These are phyloP conservation scores for Closterium sp. DNA, from an alignment of 139 green algal species.

Conservation along the genomic window DNA sequence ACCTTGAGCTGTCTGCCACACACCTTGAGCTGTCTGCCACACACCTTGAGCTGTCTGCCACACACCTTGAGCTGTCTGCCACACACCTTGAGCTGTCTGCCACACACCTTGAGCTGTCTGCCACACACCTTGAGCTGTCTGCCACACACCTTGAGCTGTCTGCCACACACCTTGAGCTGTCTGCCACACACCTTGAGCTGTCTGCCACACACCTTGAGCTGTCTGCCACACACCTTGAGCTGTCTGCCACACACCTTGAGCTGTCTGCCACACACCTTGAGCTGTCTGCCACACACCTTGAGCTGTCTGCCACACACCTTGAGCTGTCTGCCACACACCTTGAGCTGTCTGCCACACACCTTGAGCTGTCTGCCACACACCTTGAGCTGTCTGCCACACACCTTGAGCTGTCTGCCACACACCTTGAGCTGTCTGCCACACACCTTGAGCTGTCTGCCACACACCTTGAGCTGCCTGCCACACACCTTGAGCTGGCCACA, in stretches of 20 bases:
- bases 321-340: constrained; percentile 8
- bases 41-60: constrained; percentile 8
- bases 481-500: constrained; percentile 32
- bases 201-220: constrained; percentile 27
- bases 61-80: neutral
- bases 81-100: constrained; percentile 45
- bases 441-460: constrained; percentile 43
- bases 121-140: constrained; percentile 41
- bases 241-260: constrained; percentile 34
- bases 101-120: constrained; percentile 4
- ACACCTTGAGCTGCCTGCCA: constrained; percentile 27
- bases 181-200: constrained; percentile 33
- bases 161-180: no score
- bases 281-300: constrained; percentile 50
- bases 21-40: constrained; percentile 38
- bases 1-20: neutral
- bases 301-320: constrained; percentile 36
- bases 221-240: neutral
- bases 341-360: no score
- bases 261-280: constrained; percentile 20
- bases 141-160: constrained; percentile 45
- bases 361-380: neutral
- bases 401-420: neutral
- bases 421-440: neutral
- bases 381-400: constrained; percentile 36